Evolutionary conservation across 495 filamentous ascomycete species (phyloP).

Genomic region (Penicillium bovifimosum): DNA sequence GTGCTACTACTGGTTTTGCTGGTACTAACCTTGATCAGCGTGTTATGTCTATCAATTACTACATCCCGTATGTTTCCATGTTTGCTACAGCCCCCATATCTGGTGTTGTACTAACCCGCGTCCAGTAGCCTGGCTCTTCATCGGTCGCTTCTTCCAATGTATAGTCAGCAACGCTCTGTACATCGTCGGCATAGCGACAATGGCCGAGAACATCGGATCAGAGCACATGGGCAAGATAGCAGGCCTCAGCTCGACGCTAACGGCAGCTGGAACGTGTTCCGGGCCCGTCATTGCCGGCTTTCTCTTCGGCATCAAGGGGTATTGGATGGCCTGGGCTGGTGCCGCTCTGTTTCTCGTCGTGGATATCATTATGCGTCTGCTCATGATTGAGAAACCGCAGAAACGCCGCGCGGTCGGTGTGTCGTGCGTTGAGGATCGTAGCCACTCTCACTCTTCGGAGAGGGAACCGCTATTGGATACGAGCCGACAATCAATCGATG

Average conservation of each 20-base stretch:
- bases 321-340: slow-evolving; percentile 28
- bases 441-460: background rate
- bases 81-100: too few relatives aligned
- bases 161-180: slow-evolving; percentile 24
- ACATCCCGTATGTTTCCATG: slow-evolving; percentile 2
- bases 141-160: slow-evolving; percentile 27
- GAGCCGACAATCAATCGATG: background rate
- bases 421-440: background rate
- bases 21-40: slow-evolving; percentile 14
- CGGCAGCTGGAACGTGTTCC: slow-evolving; percentile 3
- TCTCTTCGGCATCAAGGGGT: slow-evolving; percentile 23
- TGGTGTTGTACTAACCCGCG: background rate
- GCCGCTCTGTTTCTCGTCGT: slow-evolving; percentile 16
- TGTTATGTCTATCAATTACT: slow-evolving; percentile 11
- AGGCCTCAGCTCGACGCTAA: background rate
- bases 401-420: background rate
- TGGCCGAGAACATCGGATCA: slow-evolving; percentile 23
- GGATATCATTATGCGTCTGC: slow-evolving; percentile 28
- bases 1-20: slow-evolving; percentile 14
- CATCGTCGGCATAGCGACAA: slow-evolving; percentile 27
- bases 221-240: slow-evolving; percentile 29
- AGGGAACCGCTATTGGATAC: background rate
- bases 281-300: slow-evolving; percentile 23
- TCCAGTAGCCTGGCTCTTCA: slow-evolving; percentile 21
- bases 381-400: slow-evolving; percentile 24